Base-by-base conservation (phyloP, 192 early-diverging fungal species). In the Coemansia sp. region DNA sequence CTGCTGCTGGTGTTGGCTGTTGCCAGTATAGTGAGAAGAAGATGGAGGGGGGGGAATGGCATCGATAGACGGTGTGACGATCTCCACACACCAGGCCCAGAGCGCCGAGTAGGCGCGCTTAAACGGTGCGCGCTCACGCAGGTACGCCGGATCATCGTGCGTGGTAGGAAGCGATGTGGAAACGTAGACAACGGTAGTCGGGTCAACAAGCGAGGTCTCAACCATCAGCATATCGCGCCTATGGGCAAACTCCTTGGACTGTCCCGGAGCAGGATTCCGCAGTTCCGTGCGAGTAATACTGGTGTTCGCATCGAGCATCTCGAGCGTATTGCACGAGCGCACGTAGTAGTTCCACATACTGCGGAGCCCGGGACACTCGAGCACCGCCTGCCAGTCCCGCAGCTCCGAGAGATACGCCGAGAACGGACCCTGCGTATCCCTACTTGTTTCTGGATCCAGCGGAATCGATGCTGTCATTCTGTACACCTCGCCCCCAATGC, bases 71-170 rank as follows among this genome's bases (percentile, higher is more conserved):
- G 79, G 79, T 13, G 80, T 83, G 21, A 53, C 75, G 19, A 83
- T 71, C 23, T 83, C 81, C 6, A 83, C 76, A 41, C 81, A 77
- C 81, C 81, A 83, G 2, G 81, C 81, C 81, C 81, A 83, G 37
- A 83, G 44, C 12, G 64, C 69, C 6, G 75, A 72, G 38, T 63
- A 23, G 1, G 64, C 81, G 7, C 81, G 75, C 64, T 83, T 83
- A 5, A 68, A 26, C 0, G 56, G 44, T 6, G 39, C 47, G 13
- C 21, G 40, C 19, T 66, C 66, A 19, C 81, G 68, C 69, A 83
- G 41, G 48, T 83, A 83, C 21, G 60, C 71, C 15, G 81, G 81
- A 18, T 83, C 81, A 40, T 83, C 76, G 0, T 44, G 48, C 1
- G 71, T 69, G 1, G 75, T 77, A 6, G 72, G 69, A 58, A 83